Evolutionary conservation across 2,329 filamentous ascomycete genomes (phyloP).

Genomic region (Trichoderma brevicompactum): DNA sequence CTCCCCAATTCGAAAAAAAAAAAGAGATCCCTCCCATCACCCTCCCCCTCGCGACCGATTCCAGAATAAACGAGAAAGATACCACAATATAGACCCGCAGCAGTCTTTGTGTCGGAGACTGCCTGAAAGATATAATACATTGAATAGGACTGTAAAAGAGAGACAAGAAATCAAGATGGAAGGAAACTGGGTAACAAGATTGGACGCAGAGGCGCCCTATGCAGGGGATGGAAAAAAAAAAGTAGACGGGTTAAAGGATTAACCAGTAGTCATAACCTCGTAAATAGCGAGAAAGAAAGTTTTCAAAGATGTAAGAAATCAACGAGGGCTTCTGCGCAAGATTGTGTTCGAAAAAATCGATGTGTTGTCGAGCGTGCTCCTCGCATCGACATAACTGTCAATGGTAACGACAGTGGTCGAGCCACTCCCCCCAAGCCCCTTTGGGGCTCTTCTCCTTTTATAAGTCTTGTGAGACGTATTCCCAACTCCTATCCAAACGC

Average conservation of each 20-base stretch:
- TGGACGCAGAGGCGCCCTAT: slow-evolving; percentile 28
- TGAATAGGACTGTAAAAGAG: slow-evolving; percentile 28
- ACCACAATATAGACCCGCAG: slow-evolving; percentile 21
- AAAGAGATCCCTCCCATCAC: neutral
- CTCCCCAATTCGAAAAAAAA: neutral
- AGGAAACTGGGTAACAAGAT: slow-evolving; percentile 21
- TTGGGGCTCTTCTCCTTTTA: slow-evolving; percentile 3
- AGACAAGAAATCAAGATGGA: slow-evolving; percentile 6
- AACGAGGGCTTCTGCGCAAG: slow-evolving; percentile 13
- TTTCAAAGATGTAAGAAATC: slow-evolving; percentile 28
- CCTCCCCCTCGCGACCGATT: slow-evolving; percentile 5
- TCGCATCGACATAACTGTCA: neutral
- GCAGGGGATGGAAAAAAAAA: slow-evolving; percentile 32
- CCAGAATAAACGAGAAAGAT: slow-evolving; percentile 10
- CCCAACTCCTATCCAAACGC: slow-evolving; percentile 45
- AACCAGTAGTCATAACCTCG: slow-evolving; percentile 43
- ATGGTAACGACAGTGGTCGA: neutral
- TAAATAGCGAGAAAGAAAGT: slow-evolving; percentile 34
- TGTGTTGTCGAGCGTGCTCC: neutral
- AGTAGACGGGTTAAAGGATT: slow-evolving; percentile 33
- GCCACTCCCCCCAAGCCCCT: neutral
- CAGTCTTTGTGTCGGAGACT: slow-evolving; percentile 39
- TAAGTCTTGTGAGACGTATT: slow-evolving; percentile 11
- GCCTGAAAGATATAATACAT: slow-evolving; percentile 41
- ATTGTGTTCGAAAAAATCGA: neutral